Base-by-base conservation (phyloP, 441 rosid genomes). In the Isatis lusitanica region DNA sequence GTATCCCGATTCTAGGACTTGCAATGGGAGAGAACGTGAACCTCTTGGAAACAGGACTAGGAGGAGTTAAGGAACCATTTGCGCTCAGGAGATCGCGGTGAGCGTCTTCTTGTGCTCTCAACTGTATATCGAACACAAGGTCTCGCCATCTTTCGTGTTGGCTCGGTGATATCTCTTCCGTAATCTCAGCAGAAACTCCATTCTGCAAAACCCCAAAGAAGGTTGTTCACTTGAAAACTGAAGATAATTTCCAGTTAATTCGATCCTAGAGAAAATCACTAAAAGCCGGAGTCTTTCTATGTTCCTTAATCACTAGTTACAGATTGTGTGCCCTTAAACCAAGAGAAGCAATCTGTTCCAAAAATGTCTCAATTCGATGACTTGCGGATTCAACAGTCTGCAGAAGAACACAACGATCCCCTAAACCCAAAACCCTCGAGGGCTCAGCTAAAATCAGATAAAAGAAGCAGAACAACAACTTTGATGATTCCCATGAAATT, bases 161-260 rank as follows among this genome's bases (percentile, higher is more conserved):
- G 71, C 50, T 74, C 2, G 63, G 76, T 16, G 81, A 53, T 18
- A 78, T 60, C 75, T 85, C 92, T 81, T 90, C 92, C 7, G 70
- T 82, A 70, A 91, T 92, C 83, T 91, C 98, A n/a, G 71, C 61
- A 62, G 82, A 81, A 74, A 73, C 79, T 50, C 73, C 85, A 59
- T 38, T 76, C 97, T 87, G 63, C 11, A 16, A 76, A 21, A 70
- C 48, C 9, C 61, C 1, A 60, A 68, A 75, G 58, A 75, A 47
- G 43, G 43, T 31, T 47, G 9, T 69, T 71, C 73, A 65, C 31
- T 59, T 33, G n/a, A 12, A 35, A 48, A 39, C 24, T 51, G 31
- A 64, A 26, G 3, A 26, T 26, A 26, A 26, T 26, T 21, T 21
- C 24, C 28, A 36, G 44, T 40, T 31, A 40, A 13, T 13, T 40